Evolutionary conservation across 2,329 filamentous ascomycete genomes (phyloP).

Genomic region (Neurospora crassa): DNA sequence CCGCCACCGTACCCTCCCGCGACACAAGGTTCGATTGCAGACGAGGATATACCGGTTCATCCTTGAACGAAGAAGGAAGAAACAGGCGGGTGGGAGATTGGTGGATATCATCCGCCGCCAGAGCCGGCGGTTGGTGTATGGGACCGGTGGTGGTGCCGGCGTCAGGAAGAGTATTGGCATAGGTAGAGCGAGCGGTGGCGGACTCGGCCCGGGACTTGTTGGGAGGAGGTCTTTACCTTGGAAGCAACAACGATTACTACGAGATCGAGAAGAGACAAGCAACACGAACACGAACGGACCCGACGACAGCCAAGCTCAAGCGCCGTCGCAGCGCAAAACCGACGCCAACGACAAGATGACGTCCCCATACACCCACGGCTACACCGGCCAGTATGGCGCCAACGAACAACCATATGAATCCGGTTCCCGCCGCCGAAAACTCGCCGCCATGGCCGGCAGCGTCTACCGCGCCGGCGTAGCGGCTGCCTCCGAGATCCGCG

Average conservation of each 20-base stretch:
- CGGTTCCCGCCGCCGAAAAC: slow-evolving; percentile 66
- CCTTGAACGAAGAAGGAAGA: slow-evolving; percentile 51
- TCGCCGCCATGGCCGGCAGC: slow-evolving; percentile 55
- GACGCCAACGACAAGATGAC: background rate
- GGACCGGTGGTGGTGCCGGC: slow-evolving; percentile 5
- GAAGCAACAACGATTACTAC: slow-evolving; percentile 5
- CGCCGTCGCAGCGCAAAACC: background rate
- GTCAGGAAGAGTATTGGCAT: slow-evolving; percentile 12
- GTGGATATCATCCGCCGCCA: slow-evolving; percentile 33
- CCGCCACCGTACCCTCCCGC: slow-evolving; percentile 65
- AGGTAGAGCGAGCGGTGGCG: slow-evolving; percentile 15
- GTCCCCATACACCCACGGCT: slow-evolving; percentile 18
- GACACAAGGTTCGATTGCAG: slow-evolving; percentile 61
- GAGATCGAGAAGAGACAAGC: background rate
- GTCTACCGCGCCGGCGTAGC: slow-evolving; percentile 47
- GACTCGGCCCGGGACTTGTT: background rate
- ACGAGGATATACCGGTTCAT: slow-evolving; percentile 68
- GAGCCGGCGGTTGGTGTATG: slow-evolving; percentile 36
- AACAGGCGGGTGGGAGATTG: slow-evolving; percentile 37
- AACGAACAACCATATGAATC: slow-evolving; percentile 37
- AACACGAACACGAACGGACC: background rate
- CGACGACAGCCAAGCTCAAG: background rate
- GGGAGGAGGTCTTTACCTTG: slow-evolving; percentile 4
- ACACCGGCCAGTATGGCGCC: slow-evolving; percentile 19
- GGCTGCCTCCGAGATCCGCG: slow-evolving; percentile 48